A percentile compares a stretch with the other conserved stretches of the same genome.
Conservation (phyloP, 768 basidiomycete genomes). For the Arthromyces matolae region DNA sequence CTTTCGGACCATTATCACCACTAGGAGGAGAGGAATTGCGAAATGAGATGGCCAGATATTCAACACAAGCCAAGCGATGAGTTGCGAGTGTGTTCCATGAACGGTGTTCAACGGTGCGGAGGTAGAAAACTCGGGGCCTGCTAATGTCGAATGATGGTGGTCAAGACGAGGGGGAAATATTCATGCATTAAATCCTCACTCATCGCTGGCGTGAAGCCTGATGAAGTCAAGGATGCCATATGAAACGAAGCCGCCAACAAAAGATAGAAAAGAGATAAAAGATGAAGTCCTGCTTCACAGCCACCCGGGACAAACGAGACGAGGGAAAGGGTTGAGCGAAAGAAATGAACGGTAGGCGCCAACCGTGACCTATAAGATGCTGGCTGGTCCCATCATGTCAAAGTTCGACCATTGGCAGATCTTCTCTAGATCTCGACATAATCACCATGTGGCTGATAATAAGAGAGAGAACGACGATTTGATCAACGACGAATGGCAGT, state of each 20-base stretch:
- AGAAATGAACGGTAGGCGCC: not conserved
- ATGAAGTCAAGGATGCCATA: conserved; percentile 6
- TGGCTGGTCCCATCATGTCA: too few relatives aligned
- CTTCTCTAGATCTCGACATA: too few relatives aligned
- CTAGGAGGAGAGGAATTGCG: conserved; percentile 42
- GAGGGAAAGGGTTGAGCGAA: conserved; percentile 1
- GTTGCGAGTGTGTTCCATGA: conserved; percentile 36
- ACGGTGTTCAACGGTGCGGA: conserved; percentile 33
- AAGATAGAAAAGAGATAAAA: not conserved
- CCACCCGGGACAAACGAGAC: conserved; percentile 8
- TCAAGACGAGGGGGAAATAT: not conserved
- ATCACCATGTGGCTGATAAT: too few relatives aligned
- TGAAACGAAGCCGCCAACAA: not conserved
- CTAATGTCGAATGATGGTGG: too few relatives aligned
- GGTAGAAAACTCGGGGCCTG: not conserved
- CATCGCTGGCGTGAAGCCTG: not conserved
- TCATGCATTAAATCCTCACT: not conserved
- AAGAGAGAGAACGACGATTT: too few relatives aligned
- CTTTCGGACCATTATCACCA: conserved; percentile 36
- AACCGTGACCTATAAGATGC: too few relatives aligned
- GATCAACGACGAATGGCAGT: too few relatives aligned
- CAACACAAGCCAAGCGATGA: conserved; percentile 40
- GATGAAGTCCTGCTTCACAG: conserved; percentile 17
- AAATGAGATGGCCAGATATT: conserved; percentile 50
- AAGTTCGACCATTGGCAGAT: too few relatives aligned